Percentiles rank a stretch among this genome's conserved stretches.
These are phyloP conservation scores for Plasmodium vivax DNA, from an alignment of 169 alveolate genomes.

Conservation along the genomic window DNA sequence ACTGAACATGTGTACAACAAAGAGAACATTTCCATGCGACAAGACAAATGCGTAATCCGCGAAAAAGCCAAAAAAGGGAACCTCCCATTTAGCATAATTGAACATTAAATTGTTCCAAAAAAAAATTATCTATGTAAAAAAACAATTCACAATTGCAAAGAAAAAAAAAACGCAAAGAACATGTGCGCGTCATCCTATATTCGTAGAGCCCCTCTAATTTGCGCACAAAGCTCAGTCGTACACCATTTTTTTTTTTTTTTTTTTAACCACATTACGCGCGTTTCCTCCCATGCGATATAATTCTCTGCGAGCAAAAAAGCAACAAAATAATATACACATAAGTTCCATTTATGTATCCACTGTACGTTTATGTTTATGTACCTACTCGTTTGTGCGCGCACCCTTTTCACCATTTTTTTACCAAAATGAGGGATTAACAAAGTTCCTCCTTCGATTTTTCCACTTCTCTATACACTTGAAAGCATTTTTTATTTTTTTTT, in stretches of 20 bases:
- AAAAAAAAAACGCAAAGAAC: neutral
- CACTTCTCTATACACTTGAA: neutral
- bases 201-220: neutral
- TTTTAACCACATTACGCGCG: neutral
- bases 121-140: neutral
- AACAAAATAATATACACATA: neutral
- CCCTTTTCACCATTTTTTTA: neutral
- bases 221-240: neutral
- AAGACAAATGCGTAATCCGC: neutral
- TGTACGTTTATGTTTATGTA: neutral
- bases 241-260: neutral
- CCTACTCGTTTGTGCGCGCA: neutral
- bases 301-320: neutral
- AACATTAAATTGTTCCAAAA: neutral
- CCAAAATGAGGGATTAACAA: neutral
- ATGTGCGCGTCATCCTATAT: neutral
- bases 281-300: neutral
- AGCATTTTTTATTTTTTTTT: too few relatives aligned
- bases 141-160: neutral
- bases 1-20: neutral
- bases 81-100: neutral
- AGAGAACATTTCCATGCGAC: neutral
- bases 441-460: neutral
- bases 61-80: neutral
- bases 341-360: neutral